Conservation (phyloP, 1,139 yeast genomes). For the Nakaseomyces uthaithaninus region DNA sequence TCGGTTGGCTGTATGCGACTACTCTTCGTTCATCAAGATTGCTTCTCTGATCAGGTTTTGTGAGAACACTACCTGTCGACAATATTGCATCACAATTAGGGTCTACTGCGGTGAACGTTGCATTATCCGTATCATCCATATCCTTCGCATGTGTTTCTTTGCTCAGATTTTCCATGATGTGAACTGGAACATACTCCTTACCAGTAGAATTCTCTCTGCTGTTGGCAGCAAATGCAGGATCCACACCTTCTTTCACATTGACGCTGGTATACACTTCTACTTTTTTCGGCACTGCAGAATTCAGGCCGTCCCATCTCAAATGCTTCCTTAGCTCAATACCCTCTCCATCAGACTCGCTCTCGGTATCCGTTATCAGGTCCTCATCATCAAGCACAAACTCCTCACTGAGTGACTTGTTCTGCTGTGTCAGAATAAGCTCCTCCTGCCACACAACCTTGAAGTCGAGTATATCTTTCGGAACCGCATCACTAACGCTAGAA, state of each 20-base stretch:
- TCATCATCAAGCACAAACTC: conserved; percentile 2
- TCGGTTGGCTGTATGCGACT: conserved; percentile 1
- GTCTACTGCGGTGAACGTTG: neutral
- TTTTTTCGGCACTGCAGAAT: neutral
- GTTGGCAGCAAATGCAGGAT: conserved; percentile 2
- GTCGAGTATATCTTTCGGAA: conserved; percentile 13
- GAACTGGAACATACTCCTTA: neutral
- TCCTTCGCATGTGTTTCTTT: neutral
- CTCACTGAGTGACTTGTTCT: neutral
- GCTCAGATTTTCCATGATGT: neutral
- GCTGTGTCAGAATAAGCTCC: neutral
- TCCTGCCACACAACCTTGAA: conserved; percentile 8
- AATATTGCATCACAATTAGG: conserved; percentile 3
- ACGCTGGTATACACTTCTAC: neutral
- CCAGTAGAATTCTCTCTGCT: neutral
- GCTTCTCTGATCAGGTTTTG: conserved; percentile 6
- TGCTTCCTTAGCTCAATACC: conserved; percentile 2
- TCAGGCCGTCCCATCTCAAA: neutral
- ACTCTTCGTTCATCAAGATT: neutral
- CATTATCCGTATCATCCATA: neutral
- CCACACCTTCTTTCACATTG: neutral
- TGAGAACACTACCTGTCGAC: conserved; percentile 2
- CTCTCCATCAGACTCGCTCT: conserved; percentile 7
- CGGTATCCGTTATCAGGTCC: conserved; percentile 3
- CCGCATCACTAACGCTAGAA: conserved; percentile 25